These are phyloP conservation scores for Fraxinus sp. DNA, from an alignment of 305 asterid species.

Conservation along the genomic window DNA sequence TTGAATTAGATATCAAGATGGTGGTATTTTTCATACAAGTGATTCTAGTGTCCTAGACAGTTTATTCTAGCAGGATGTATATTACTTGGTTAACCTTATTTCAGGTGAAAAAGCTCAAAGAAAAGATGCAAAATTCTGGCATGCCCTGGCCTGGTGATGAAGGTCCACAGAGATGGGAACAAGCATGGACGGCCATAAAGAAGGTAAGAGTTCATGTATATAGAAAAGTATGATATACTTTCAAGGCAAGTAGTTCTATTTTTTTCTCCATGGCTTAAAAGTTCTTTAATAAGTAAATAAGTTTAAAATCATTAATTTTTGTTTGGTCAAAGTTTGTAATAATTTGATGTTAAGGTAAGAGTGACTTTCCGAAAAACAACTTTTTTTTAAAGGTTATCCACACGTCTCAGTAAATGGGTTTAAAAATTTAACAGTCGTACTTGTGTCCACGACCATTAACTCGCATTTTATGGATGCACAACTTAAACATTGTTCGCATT, in stretches of 20 bases:
- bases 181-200: constrained; percentile 98
- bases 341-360: neutral
- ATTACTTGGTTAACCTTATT: constrained; percentile 26
- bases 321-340: neutral
- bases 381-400: neutral
- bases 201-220: constrained; percentile 45
- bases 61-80: constrained; percentile 11
- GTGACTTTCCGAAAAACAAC: neutral
- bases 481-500: constrained; percentile 4
- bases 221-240: neutral
- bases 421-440: neutral
- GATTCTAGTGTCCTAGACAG: constrained; percentile 14
- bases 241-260: neutral
- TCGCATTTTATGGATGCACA: neutral
- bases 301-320: neutral
- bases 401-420: neutral
- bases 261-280: neutral
- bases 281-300: neutral
- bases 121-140: constrained; percentile 81
- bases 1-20: constrained; percentile 13
- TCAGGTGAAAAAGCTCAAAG: constrained; percentile 87
- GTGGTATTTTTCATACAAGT: constrained; percentile 14
- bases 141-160: constrained; percentile 99
- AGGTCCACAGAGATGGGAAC: constrained; percentile 90
- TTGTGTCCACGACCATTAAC: neutral